These are phyloP conservation scores for Globisporangium acanthophoron DNA, from an alignment of 352 stramenopile species.

Conservation along the genomic window DNA sequence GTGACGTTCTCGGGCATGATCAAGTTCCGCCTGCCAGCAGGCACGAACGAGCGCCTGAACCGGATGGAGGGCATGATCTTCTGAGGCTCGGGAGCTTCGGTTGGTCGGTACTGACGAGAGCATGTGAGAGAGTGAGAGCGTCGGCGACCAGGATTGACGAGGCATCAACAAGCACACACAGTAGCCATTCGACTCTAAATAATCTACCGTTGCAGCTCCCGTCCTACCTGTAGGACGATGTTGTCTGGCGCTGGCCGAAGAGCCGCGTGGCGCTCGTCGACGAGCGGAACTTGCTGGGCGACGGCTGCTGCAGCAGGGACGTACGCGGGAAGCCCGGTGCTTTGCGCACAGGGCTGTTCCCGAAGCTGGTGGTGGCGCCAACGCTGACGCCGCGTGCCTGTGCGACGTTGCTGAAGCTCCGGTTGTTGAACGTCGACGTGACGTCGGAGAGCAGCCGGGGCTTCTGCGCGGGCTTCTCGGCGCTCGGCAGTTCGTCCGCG, in stretches of 20 bases:
- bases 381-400: conserved; percentile 4
- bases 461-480: conserved; percentile 51
- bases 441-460: conserved; percentile 32
- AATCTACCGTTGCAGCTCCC: not conserved
- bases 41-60: conserved; percentile 80
- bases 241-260: conserved; percentile 37
- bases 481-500: conserved; percentile 33
- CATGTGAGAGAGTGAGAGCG: not conserved
- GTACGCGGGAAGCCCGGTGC: not conserved
- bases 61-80: conserved; percentile 88
- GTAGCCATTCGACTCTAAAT: not conserved
- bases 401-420: conserved; percentile 15
- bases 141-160: not conserved
- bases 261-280: conserved; percentile 26
- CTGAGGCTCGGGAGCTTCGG: conserved; percentile 20
- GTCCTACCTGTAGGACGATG: conserved; percentile 23
- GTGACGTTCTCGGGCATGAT: conserved; percentile 88
- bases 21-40: conserved; percentile 78
- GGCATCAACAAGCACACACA: not conserved
- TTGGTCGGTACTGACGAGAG: not conserved
- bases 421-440: conserved; percentile 17
- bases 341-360: conserved; percentile 17
- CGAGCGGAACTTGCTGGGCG: conserved; percentile 44
- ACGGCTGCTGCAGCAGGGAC: conserved; percentile 19
- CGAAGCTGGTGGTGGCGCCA: not conserved